These are phyloP conservation scores for Apocynum venetum DNA, from an alignment of 257 asterid species.

Conservation along the genomic window DNA sequence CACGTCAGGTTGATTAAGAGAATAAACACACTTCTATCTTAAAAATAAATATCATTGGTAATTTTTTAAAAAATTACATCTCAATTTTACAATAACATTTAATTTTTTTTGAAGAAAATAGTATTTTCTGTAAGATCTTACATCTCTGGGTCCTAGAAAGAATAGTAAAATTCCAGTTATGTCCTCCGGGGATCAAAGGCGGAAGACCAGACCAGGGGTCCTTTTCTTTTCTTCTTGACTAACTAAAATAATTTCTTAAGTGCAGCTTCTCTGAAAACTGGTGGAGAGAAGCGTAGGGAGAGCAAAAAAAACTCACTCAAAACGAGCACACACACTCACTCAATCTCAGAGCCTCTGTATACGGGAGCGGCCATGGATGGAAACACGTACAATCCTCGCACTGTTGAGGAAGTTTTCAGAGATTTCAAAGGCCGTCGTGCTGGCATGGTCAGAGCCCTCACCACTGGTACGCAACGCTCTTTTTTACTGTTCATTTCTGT, in stretches of 20 bases:
- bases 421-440: constrained; percentile 46
- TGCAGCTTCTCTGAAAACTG: background rate
- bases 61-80: too few species aligned
- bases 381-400: constrained; percentile 28
- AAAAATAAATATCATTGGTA: too few species aligned
- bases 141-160: background rate
- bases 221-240: background rate
- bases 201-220: constrained; percentile 2
- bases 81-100: too few species aligned
- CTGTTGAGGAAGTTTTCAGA: constrained; percentile 38
- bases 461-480: constrained; percentile 18
- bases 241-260: background rate
- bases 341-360: background rate
- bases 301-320: too few species aligned
- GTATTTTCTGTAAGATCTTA: too few species aligned
- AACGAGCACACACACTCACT: background rate
- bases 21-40: too few species aligned
- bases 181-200: background rate
- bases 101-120: too few species aligned
- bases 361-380: constrained; percentile 25
- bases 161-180: background rate
- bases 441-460: constrained; percentile 40
- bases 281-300: background rate
- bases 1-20: too few species aligned
- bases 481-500: background rate